These are phyloP conservation scores for Pestalotiopsis sp. DNA, from an alignment of 2,329 filamentous ascomycete genomes.

Conservation along the genomic window DNA sequence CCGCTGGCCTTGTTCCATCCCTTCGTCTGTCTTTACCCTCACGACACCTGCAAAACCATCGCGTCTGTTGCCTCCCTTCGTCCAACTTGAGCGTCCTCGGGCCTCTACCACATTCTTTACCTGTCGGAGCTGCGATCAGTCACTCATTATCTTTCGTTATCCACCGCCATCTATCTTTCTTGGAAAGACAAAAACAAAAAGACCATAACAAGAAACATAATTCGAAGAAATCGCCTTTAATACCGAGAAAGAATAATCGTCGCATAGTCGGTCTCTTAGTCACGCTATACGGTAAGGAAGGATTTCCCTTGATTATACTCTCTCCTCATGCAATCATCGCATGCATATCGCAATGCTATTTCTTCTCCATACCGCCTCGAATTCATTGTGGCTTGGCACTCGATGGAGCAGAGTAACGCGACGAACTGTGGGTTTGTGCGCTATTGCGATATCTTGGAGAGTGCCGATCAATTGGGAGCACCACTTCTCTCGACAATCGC, in stretches of 20 bases:
- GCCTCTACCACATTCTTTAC: constrained; percentile 21
- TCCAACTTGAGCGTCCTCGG: constrained; percentile 19
- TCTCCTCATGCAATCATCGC: background rate
- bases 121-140: constrained; percentile 13
- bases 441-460: background rate
- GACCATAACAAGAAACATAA: background rate
- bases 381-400: background rate
- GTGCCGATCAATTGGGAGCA: background rate
- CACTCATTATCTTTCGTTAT: constrained; percentile 12
- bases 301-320: background rate
- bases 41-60: constrained; percentile 9
- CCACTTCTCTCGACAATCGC: background rate
- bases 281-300: constrained; percentile 9
- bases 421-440: background rate
- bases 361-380: background rate
- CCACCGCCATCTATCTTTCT: background rate
- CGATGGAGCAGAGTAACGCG: background rate
- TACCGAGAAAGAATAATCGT: background rate
- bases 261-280: constrained; percentile 1
- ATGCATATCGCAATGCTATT: background rate
- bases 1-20: constrained; percentile 12
- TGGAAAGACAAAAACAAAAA: background rate
- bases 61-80: constrained; percentile 11
- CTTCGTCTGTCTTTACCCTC: constrained; percentile 5
- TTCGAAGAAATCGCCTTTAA: background rate